These are phyloP conservation scores for Verticillium albo-atrum DNA, from an alignment of 2,329 filamentous ascomycete species.

Conservation along the genomic window DNA sequence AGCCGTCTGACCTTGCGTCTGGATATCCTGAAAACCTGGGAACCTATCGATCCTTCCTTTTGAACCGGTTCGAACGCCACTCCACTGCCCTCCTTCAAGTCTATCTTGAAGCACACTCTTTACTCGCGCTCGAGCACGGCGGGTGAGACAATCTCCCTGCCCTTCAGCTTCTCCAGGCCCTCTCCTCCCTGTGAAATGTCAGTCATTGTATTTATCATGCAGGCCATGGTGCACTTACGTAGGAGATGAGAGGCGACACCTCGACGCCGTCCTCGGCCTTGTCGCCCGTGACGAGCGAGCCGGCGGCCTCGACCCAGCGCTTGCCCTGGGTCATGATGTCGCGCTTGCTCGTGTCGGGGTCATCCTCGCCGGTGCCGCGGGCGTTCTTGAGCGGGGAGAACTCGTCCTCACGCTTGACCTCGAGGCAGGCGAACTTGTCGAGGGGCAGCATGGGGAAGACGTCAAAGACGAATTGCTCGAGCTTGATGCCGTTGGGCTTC, in stretches of 20 bases:
- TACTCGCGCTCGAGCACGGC: constrained; percentile 45
- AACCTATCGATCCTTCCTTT: neutral
- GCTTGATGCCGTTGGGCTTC: constrained; percentile 96
- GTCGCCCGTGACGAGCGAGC: constrained; percentile 68
- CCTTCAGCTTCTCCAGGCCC: constrained; percentile 52
- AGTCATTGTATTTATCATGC: constrained; percentile 7
- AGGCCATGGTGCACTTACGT: constrained; percentile 60
- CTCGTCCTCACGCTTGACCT: constrained; percentile 95
- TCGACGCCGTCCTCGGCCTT: constrained; percentile 67
- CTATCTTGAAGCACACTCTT: neutral
- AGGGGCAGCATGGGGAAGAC: constrained; percentile 88
- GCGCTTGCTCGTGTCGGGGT: constrained; percentile 84
- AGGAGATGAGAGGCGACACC: constrained; percentile 89
- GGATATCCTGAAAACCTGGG: no score
- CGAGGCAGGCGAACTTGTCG: constrained; percentile 88
- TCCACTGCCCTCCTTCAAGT: neutral
- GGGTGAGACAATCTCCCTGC: constrained; percentile 47
- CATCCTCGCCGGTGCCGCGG: constrained; percentile 80
- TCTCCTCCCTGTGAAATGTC: constrained; percentile 49
- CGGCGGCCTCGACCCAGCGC: constrained; percentile 78
- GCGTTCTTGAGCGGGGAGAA: constrained; percentile 97
- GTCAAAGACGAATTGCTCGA: constrained; percentile 99
- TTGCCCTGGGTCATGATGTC: constrained; percentile 89
- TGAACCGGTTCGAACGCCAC: neutral
- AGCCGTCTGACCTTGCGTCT: neutral